Conservation (phyloP, 73 alveolate genomes). For the Uronychia binucleata region DNA sequence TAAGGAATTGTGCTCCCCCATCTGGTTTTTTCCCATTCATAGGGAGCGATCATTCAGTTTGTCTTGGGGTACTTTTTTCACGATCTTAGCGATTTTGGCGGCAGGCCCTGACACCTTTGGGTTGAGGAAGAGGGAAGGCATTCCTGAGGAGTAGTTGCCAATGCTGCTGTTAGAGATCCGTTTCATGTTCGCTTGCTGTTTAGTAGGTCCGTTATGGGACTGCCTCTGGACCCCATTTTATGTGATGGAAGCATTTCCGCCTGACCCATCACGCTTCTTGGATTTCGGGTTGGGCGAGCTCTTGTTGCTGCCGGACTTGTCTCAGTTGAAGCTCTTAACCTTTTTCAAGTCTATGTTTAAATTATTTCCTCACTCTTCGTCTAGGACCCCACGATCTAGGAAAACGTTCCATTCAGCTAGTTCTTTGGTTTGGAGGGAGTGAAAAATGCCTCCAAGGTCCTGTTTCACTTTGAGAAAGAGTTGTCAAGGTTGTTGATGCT, state of each 20-base stretch:
- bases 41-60: no score
- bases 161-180: neutral
- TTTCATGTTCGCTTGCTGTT: neutral
- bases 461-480: neutral
- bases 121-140: neutral
- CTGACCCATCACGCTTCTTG: neutral
- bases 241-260: neutral
- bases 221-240: neutral
- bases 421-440: neutral
- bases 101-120: no score
- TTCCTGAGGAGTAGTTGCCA: neutral
- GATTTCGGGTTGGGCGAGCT: neutral
- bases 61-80: no score
- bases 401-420: neutral
- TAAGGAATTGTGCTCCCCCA: no score
- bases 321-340: neutral
- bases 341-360: neutral
- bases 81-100: no score
- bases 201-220: neutral
- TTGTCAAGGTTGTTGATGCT: neutral
- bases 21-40: no score
- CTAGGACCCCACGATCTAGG: neutral
- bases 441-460: neutral
- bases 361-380: neutral
- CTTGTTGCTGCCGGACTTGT: neutral